A percentile compares a stretch with the other conserved stretches of the same genome.
Conservation (phyloP, 768 basidiomycete species). For the Suillus cothurnatus region DNA sequence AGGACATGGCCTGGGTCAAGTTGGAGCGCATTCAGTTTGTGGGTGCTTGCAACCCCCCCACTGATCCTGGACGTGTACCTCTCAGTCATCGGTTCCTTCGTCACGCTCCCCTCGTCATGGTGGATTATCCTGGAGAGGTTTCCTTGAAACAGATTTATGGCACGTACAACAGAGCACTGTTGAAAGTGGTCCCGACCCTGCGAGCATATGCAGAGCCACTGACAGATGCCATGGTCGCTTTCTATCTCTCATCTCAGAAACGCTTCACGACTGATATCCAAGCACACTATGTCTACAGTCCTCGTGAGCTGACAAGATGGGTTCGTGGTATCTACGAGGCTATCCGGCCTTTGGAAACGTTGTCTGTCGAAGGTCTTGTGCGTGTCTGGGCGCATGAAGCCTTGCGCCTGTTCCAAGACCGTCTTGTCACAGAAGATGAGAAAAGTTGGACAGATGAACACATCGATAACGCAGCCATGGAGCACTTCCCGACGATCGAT, state of each 20-base stretch:
- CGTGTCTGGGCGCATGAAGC: conserved; percentile 99
- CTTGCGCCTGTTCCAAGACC: conserved; percentile 95
- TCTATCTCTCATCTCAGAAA: conserved; percentile 93
- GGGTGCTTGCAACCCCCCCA: conserved; percentile 98
- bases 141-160: conserved; percentile 99
- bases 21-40: conserved; percentile 99
- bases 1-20: conserved; percentile 96
- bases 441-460: conserved; percentile 93
- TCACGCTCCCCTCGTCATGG: conserved; percentile 97
- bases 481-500: conserved; percentile 93
- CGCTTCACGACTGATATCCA: conserved; percentile 96
- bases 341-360: conserved; percentile 88
- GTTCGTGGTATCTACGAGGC: conserved; percentile 97
- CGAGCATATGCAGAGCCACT: conserved; percentile 92
- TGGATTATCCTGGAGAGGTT: conserved; percentile 96
- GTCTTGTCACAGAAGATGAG: conserved; percentile 92
- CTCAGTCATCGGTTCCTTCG: conserved; percentile 96
- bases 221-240: conserved; percentile 95
- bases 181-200: conserved; percentile 94
- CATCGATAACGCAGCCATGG: conserved; percentile 80
- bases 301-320: conserved; percentile 98
- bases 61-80: conserved; percentile 98
- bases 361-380: conserved; percentile 93
- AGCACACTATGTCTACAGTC: conserved; percentile 98
- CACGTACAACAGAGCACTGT: conserved; percentile 93